phyloP scores from a whole-genome alignment of 225 moss, liverwort and hornwort genomes.

The Marchantia paleacea region DNA sequence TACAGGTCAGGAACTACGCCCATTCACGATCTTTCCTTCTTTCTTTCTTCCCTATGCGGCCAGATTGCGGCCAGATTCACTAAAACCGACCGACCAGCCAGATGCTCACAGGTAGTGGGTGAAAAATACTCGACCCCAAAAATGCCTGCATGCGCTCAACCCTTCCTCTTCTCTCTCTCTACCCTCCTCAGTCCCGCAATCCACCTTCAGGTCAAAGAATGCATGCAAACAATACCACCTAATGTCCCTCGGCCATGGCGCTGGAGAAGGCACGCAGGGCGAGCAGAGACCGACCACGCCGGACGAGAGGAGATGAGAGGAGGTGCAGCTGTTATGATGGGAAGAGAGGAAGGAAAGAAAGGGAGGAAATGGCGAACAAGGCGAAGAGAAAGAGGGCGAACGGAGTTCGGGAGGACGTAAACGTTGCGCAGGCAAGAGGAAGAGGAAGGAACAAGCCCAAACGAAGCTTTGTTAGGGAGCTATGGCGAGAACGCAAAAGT shows the following conservation, averaged over 20 bases:
- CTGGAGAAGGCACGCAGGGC: neutral
- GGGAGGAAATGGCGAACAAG: too few relatives aligned
- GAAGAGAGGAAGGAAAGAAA: neutral
- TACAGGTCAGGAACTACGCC: neutral
- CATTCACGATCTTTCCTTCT: conserved; percentile 9
- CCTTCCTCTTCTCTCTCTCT: neutral
- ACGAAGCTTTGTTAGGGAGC: neutral
- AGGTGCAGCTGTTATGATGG: too few relatives aligned
- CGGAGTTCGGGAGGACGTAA: neutral
- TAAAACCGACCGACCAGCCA: neutral
- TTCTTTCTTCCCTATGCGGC: neutral
- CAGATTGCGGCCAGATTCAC: neutral
- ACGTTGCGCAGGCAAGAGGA: neutral
- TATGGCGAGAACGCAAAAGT: conserved; percentile 1
- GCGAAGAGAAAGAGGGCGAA: too few relatives aligned
- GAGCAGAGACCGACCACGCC: neutral
- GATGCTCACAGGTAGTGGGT: neutral
- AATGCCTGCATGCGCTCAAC: neutral
- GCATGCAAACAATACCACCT: neutral
- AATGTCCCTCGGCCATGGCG: conserved; percentile 18
- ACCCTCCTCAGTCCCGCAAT: neutral
- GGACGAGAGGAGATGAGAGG: neutral
- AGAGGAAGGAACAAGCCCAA: neutral
- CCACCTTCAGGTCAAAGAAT: neutral
- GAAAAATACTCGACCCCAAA: neutral